A percentile compares a stretch with the other conserved stretches of the same genome.
Evolutionary conservation across 192 early-diverging fungal species (phyloP).

Genomic region (Rhizophlyctis rosea): DNA sequence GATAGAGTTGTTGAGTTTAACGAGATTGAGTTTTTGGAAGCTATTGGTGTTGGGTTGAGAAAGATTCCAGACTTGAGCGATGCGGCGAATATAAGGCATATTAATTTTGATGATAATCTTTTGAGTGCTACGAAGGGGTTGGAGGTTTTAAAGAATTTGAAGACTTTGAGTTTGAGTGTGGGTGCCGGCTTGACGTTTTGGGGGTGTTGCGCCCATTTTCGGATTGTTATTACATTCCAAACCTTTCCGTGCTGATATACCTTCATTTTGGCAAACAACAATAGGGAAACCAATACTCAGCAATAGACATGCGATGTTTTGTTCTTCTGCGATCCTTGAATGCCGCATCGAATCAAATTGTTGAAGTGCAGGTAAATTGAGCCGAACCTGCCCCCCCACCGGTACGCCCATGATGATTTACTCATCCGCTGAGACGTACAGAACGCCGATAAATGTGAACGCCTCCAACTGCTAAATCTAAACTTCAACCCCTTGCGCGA

Average conservation of each 20-base stretch:
- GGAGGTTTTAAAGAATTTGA: slow-evolving; percentile 21
- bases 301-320: slow-evolving; percentile 13
- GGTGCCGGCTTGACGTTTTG: background rate
- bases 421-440: background rate
- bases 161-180: slow-evolving; percentile 21
- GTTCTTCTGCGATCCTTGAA: slow-evolving; percentile 11
- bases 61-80: slow-evolving; percentile 21
- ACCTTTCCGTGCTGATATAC: background rate
- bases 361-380: slow-evolving; percentile 16
- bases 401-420: background rate
- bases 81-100: slow-evolving; percentile 18
- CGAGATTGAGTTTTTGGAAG: background rate
- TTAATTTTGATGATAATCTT: slow-evolving; percentile 23
- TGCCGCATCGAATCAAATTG: slow-evolving; percentile 19
- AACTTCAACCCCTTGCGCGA: slow-evolving; percentile 8
- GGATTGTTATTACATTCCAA: background rate
- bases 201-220: background rate
- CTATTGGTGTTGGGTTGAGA: background rate
- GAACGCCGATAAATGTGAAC: background rate
- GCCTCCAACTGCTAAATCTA: slow-evolving; percentile 12
- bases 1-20: background rate
- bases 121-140: slow-evolving; percentile 13
- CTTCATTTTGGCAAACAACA: background rate
- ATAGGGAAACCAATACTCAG: slow-evolving; percentile 20
- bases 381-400: background rate